These are phyloP conservation scores for Aschersonia sp. DNA, from an alignment of 2,329 filamentous ascomycete species.

Conservation along the genomic window DNA sequence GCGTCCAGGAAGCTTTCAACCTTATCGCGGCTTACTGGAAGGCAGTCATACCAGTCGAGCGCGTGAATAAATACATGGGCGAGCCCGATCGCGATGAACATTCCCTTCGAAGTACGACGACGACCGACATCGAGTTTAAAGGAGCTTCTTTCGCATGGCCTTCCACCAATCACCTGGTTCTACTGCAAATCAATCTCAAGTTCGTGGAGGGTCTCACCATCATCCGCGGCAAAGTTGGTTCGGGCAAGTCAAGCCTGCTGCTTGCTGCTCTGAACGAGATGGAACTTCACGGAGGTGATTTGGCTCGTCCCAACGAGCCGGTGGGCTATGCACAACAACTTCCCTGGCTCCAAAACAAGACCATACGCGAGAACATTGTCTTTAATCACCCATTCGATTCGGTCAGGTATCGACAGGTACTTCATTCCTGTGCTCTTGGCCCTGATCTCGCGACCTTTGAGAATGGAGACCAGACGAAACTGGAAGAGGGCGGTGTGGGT, in stretches of 20 bases:
- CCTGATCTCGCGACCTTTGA: conserved; percentile 41
- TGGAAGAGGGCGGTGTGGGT: conserved; percentile 48
- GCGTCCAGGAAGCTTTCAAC: conserved; percentile 58
- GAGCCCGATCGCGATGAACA: conserved; percentile 61
- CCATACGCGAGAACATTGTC: conserved; percentile 48
- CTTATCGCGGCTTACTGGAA: conserved; percentile 68
- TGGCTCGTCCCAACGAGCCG: conserved; percentile 31
- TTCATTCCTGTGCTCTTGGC: conserved; percentile 44
- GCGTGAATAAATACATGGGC: conserved; percentile 75
- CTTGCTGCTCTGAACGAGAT: conserved; percentile 47
- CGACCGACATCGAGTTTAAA: conserved; percentile 34
- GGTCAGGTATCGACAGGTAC: conserved; percentile 39
- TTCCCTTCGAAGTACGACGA: conserved; percentile 18
- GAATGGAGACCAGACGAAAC: conserved; percentile 40
- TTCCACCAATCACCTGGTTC: conserved; percentile 39
- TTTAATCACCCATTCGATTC: conserved; percentile 44
- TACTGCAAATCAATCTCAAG: conserved; percentile 29
- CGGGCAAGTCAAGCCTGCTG: conserved; percentile 46
- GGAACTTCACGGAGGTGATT: conserved; percentile 44
- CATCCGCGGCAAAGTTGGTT: conserved; percentile 43
- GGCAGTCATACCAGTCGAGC: conserved; percentile 64
- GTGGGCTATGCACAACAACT: conserved; percentile 44
- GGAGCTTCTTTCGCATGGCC: conserved; percentile 70
- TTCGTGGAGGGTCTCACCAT: conserved; percentile 38
- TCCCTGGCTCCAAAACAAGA: conserved; percentile 52